phyloP scores from a whole-genome alignment of 23 red algal genomes.

The Gracilaria domingensis region DNA sequence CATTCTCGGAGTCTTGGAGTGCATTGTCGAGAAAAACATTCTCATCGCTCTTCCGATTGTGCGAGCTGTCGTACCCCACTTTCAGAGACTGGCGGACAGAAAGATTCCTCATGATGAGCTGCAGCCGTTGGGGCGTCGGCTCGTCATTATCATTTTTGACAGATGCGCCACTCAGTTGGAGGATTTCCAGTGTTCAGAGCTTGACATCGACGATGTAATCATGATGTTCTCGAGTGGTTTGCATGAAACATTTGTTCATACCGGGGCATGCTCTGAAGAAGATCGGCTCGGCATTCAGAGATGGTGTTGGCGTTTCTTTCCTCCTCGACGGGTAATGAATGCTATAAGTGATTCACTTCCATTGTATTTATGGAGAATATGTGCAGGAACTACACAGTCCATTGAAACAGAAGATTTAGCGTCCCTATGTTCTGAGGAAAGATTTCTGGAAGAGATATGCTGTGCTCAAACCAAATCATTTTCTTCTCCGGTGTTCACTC shows the following conservation, averaged over 20 bases:
- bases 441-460: not conserved
- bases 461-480: not conserved
- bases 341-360: not conserved
- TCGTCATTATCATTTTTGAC: constrained; percentile 24
- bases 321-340: not conserved
- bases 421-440: not conserved
- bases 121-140: constrained; percentile 7
- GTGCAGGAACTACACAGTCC: not conserved
- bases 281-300: constrained; percentile 16
- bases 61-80: not conserved
- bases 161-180: constrained; percentile 15
- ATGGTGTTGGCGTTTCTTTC: constrained; percentile 36
- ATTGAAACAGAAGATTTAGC: not conserved
- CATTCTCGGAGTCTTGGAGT: constrained; percentile 14
- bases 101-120: not conserved
- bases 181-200: too few species aligned
- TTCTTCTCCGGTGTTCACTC: constrained; percentile 1
- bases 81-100: not conserved
- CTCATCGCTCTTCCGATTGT: not conserved
- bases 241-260: not conserved
- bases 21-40: constrained; percentile 21
- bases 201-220: not conserved
- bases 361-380: constrained; percentile 7
- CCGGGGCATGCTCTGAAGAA: not conserved
- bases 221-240: constrained; percentile 1